phyloP scores from a whole-genome alignment of 208 protist species.

The Wallacemonas sp. region DNA sequence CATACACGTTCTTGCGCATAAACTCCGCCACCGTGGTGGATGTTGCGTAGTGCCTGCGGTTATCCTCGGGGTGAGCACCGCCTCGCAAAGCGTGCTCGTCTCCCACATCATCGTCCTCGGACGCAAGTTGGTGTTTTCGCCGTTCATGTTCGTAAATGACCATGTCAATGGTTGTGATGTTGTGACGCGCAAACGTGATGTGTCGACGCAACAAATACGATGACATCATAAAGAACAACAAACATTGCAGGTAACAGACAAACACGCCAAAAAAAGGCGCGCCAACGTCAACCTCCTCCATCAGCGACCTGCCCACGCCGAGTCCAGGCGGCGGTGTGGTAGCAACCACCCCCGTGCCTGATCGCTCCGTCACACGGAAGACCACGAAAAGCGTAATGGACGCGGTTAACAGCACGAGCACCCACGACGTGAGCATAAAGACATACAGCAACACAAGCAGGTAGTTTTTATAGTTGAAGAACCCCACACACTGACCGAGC shows the following conservation, averaged over 20 bases:
- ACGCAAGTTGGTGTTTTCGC: background rate
- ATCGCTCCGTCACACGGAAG: slow-evolving; percentile 1
- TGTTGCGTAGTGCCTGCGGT: slow-evolving; percentile 8
- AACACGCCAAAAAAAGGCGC: slow-evolving; percentile 75
- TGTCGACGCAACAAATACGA: slow-evolving; percentile 64
- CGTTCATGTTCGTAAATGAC: slow-evolving; percentile 69
- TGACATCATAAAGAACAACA: slow-evolving; percentile 79
- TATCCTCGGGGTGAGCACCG: background rate
- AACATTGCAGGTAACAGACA: slow-evolving; percentile 58
- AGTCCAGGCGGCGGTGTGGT: slow-evolving; percentile 13
- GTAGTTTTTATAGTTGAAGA: slow-evolving; percentile 93
- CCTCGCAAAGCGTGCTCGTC: slow-evolving; percentile 18
- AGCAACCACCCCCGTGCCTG: background rate
- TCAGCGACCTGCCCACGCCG: slow-evolving; percentile 27
- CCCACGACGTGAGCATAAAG: slow-evolving; percentile 73
- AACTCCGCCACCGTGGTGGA: slow-evolving; percentile 21
- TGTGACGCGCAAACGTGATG: slow-evolving; percentile 71
- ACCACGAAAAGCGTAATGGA: slow-evolving; percentile 34
- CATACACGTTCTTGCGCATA: slow-evolving; percentile 65
- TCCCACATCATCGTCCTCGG: slow-evolving; percentile 3
- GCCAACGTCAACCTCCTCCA: slow-evolving; percentile 62
- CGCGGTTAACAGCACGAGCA: slow-evolving; percentile 45
- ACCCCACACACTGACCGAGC: slow-evolving; percentile 91
- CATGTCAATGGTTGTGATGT: slow-evolving; percentile 85
- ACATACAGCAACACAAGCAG: slow-evolving; percentile 80